Evolutionary conservation across 2,329 filamentous ascomycete genomes (phyloP), one percentile per base, ranked within the genome.

Genomic region (Daldinia eschscholtzii): DNA sequence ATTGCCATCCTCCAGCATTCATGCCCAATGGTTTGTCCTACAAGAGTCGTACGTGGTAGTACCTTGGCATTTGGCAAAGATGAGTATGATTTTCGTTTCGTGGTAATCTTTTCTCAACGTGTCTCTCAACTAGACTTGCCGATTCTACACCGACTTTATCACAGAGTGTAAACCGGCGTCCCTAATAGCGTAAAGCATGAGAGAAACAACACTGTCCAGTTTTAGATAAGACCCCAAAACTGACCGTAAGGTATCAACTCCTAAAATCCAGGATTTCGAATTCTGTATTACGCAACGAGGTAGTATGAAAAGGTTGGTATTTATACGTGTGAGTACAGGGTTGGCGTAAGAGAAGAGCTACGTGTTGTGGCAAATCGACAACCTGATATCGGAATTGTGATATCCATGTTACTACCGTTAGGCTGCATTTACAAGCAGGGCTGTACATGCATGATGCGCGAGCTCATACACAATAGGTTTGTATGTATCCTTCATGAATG

Each of bases 321-420:
- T 52, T 52, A 33, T 52, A 52, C 46, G 46, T 52, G 46, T n/a
- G 46, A 52, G 46, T n/a, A 33, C 7, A 18, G 46, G 46, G 46
- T 52, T 52, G 46, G 46, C 26, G 26, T 52, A 33, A 18, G 12
- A 33, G 26, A 33, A 26, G 46, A 33, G 46, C 46, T 52, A 52
- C 46, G 46, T 52, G 46, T 52, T 33, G 46, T 52, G 46, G 46
- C 46, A 52, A 52, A 52, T 52, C 46, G 9, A n/a, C 6, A 52
- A 52, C 46, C 7, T 52, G 26, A 30, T 33, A 33, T 52, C 46
- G 46, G 46, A 7, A 52, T 30, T 52, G 28, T 52, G 46, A 52
- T 52, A 52, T 52, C 26, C 26, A 52, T 15, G 26, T n/a, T 52
- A 7, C 18, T 18, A 3, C 26, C 33, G 26, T 52, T 33, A 52